Base-by-base conservation (phyloP, 805 yeast genomes). In the Candida sithepensis region DNA sequence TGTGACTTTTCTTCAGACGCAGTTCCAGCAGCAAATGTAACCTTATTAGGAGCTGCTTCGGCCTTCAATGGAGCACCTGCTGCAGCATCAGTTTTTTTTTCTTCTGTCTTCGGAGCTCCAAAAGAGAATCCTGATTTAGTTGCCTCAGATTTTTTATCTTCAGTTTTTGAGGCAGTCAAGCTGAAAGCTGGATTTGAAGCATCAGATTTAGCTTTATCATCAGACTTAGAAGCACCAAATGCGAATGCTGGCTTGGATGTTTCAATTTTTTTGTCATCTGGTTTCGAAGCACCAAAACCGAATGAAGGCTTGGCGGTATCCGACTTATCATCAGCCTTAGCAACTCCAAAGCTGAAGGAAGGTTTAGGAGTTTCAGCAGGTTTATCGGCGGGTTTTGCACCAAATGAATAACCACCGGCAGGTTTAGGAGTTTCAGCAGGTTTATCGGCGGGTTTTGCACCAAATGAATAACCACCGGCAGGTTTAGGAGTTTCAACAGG, bases 1-100 rank as follows among this genome's bases (percentile, higher is more conserved):
- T 61, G 58, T 19, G 57, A 51, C 24, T 55, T 58, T n/a, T 55
- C 57, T 20, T 73, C 42, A 6, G 41, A 65, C 5, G 16, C 13
- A 43, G 63, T 68, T 22, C 67, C 66, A 16, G 55, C 55, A 10
- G 63, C 46, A 42, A 64, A 60, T 1, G 67, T 45, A 3, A 61
- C 66, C 1, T 64, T 53, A 43, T 63, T 62, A 26, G 55, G 34
- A 4, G 46, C n/a, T 23, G n/a, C 44, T 14, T 30, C 34, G 14
- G 34, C 14, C 14, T 30, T 30, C 14, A 30, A 30, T 12, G 34
- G 14, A 5, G 46, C 10, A 32, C n/a, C 9, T 42, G 41, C 12
- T 43, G 26, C 40, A 23, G 43, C 24, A n/a, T 14, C 28, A 1
- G 26, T 39, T 7, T 43, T 33, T 14, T 41, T 39, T 8, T 42